Base-by-base conservation (phyloP, 108 stramenopile genomes). In the Nitzschia palea region DNA sequence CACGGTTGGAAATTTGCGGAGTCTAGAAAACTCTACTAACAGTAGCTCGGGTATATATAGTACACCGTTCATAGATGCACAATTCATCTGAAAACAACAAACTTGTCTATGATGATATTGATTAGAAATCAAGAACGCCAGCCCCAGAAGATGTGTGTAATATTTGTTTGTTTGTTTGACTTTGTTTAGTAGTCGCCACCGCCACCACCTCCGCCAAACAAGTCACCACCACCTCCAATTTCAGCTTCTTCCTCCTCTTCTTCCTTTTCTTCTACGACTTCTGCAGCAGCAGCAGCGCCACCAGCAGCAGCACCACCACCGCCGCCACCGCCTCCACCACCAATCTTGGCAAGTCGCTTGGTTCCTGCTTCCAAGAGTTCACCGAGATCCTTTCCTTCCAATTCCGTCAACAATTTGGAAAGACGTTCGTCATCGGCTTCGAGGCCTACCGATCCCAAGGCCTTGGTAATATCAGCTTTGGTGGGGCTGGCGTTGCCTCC, bases 381-480 rank as follows among this genome's bases (percentile, higher is more conserved):
- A 34, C 40, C 59, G 54, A 99, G 62, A 64, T 95, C 93, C 93
- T 99, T 98, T 58, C 97, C 98, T 61, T 96, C 97, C 55, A 99
- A 55, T 51, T 96, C 96, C 20, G 82, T 56, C 43, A 97, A 68
- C 54, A 98, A 76, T 10, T 45, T 67, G 55, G 48, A 60, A 25
- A 97, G 82, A 43, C 71, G 65, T 31, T 68, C 95, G 6, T 77
- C 74, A 61, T 99, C 97, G 27, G 68, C 78, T 78, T 97, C 97
- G 34, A 97, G 76, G 55, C 98, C 97, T 44, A 95, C 95, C 45
- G 91, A 61, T 45, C 89, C 61, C 32, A 98, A 81, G 6, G 96
- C 93, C 65, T 62, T 82, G 48, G 84, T 91, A 75, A 99, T 91
- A 81, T 97, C 97, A 50, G 91, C 97, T 50, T 91, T 93, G 51